A percentile compares a stretch with the other conserved stretches of the same genome.
phyloP scores from a whole-genome alignment of 768 basidiomycete genomes.

The Termitomyces eurrhizus region DNA sequence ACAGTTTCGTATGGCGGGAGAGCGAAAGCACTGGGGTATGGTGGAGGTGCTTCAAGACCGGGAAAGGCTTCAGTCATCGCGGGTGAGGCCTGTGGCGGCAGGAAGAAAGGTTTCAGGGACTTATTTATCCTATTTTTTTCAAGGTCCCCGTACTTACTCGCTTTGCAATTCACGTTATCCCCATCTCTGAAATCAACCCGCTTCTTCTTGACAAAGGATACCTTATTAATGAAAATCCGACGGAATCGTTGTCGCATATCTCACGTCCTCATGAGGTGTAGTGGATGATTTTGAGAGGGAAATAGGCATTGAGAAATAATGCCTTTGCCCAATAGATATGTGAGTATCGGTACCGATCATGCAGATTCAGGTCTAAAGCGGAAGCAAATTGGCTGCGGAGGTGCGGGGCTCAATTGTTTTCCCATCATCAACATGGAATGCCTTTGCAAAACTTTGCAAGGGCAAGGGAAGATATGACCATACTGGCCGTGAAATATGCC shows the following conservation, averaged over 20 bases:
- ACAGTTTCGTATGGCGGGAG: slow-evolving; percentile 11
- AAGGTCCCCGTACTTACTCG: neutral
- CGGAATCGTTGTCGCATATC: neutral
- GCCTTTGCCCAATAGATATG: neutral
- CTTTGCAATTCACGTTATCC: neutral
- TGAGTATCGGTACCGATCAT: neutral
- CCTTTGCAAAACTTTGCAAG: neutral
- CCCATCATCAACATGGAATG: neutral
- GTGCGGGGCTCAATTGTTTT: neutral
- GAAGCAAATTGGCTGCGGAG: neutral
- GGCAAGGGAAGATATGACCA: neutral
- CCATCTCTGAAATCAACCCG: neutral
- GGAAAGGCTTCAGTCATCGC: neutral
- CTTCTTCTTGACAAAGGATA: neutral
- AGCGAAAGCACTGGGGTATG: neutral
- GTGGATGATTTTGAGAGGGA: neutral
- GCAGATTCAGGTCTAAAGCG: neutral
- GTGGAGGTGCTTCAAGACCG: slow-evolving; percentile 1
- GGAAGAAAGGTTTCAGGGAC: neutral
- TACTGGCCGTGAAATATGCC: neutral
- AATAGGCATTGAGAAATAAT: neutral
- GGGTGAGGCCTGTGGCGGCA: neutral
- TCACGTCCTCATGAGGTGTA: neutral
- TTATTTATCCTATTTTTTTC: slow-evolving; percentile 2
- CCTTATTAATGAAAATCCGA: neutral